Evolutionary conservation across 108 stramenopile species (phyloP), one percentile per base, ranked within the genome.

Genomic region (Thalassiosira profunda): DNA sequence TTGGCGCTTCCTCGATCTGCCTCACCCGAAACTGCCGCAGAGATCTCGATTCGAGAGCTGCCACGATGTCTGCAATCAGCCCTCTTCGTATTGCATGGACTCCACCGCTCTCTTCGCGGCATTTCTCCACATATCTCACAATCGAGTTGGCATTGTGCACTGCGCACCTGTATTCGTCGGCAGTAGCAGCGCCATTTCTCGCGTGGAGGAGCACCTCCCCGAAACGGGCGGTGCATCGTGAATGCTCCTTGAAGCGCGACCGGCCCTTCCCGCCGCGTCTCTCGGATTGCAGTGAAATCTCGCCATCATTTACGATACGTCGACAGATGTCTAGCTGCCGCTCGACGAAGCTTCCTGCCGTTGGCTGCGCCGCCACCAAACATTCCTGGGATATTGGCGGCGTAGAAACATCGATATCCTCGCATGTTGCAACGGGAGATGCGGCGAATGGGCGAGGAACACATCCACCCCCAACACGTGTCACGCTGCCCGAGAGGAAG

Each of bases 201-300:
- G 63, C 48, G 41, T 64, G 63, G 51, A 49, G 30, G 1, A 64
- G 48, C 33, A 38, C 63, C 41, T 64, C 63, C 12, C 63, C 63
- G 41, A 64, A 64, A 25, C 63, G 11, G 9, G 63, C 47, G 20
- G 63, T 64, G 47, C 63, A 51, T 5, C 63, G 47, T 0, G 63
- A 28, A 38, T 64, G 63, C 24, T 64, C 63, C 35, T 30, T 33
- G 36, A 64, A 64, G 5, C 62, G 49, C n/a, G n/a, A 14, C 6
- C 49, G 28, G 18, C 7, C 28, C 49, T 5, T 24, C 28, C 6
- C 18, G 3, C 14, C 38, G 10, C 38, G 17, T 51, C 49, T 17
- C 23, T 33, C 24, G n/a, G 3, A 2, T 28, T 33, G 18, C 9
- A 33, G 30, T 0, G 26, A 51, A 51, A 0, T 29, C 14, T 1